These are phyloP conservation scores for Mycena sp. DNA, from an alignment of 1,284 basidiomycete species.

Conservation along the genomic window DNA sequence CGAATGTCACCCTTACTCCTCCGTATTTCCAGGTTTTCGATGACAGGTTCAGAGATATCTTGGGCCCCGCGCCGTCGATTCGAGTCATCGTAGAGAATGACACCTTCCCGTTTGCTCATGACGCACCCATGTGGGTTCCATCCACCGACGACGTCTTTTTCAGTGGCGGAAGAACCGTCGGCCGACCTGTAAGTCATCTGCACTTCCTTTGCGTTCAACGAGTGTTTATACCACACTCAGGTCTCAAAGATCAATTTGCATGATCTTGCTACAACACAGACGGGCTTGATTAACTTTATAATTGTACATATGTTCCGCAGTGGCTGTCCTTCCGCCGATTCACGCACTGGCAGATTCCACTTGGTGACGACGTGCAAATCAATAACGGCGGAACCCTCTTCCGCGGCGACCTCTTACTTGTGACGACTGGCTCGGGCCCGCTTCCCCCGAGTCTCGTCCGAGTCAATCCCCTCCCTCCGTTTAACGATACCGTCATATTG, in stretches of 20 bases:
- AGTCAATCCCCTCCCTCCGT: constrained; percentile 70
- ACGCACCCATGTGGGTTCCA: constrained; percentile 20
- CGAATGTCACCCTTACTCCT: constrained; percentile 41
- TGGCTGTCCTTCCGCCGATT: neutral
- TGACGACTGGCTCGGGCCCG: constrained; percentile 72
- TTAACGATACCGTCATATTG: constrained; percentile 68
- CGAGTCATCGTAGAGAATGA: constrained; percentile 24
- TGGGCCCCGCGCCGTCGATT: constrained; percentile 23
- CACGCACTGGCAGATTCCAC: constrained; percentile 48
- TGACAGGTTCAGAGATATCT: constrained; percentile 16
- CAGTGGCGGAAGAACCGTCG: constrained; percentile 12
- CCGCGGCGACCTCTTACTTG: constrained; percentile 67
- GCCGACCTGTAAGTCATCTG: constrained; percentile 9
- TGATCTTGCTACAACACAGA: constrained; percentile 23
- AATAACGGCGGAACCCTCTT: constrained; percentile 81
- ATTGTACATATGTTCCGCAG: neutral
- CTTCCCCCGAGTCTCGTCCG: constrained; percentile 72
- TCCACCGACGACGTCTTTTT: constrained; percentile 20
- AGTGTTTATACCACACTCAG: neutral
- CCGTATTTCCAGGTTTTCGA: constrained; percentile 29
- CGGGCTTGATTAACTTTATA: constrained; percentile 22
- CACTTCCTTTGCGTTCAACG: neutral
- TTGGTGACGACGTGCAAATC: constrained; percentile 64
- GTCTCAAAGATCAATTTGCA: constrained; percentile 25
- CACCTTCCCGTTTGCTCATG: constrained; percentile 28